Evolutionary conservation across 169 alveolate genomes (phyloP).

Genomic region (Eimeria necatrix): DNA sequence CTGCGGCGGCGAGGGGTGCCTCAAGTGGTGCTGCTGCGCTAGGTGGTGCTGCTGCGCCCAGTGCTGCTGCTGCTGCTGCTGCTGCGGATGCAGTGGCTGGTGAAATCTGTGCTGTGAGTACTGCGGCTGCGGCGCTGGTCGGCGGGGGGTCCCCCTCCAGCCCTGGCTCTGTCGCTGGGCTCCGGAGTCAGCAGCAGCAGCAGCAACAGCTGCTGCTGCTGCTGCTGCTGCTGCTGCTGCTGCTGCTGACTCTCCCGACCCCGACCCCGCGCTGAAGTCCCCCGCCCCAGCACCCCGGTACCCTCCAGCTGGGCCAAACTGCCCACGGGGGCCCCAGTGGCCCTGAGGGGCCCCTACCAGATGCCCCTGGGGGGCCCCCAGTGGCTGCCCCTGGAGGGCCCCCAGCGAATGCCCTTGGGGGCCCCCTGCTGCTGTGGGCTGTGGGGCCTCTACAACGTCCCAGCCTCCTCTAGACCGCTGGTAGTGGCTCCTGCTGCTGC

Average conservation of each 20-base stretch:
- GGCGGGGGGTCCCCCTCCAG: background rate
- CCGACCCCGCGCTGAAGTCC: background rate
- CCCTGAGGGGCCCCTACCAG: no score
- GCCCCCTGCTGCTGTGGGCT: no score
- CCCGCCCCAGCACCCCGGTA: background rate
- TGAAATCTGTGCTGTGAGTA: background rate
- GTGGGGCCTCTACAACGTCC: background rate
- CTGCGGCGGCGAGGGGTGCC: background rate
- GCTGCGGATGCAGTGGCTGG: conserved; percentile 1
- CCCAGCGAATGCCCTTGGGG: no score
- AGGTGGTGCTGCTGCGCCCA: background rate
- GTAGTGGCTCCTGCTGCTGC: background rate
- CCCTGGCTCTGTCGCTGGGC: background rate
- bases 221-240: background rate
- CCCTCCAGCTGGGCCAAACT: background rate
- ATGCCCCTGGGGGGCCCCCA: no score
- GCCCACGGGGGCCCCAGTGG: background rate
- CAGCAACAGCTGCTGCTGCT: background rate
- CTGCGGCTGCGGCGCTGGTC: background rate
- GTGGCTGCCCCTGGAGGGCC: no score
- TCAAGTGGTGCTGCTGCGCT: background rate
- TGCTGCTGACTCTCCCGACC: background rate
- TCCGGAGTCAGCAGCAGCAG: conserved; percentile 10
- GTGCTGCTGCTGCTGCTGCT: background rate
- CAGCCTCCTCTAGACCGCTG: background rate